Evolutionary conservation across 2,329 filamentous ascomycete genomes (phyloP).

Genomic region (Fusarium temperatum): DNA sequence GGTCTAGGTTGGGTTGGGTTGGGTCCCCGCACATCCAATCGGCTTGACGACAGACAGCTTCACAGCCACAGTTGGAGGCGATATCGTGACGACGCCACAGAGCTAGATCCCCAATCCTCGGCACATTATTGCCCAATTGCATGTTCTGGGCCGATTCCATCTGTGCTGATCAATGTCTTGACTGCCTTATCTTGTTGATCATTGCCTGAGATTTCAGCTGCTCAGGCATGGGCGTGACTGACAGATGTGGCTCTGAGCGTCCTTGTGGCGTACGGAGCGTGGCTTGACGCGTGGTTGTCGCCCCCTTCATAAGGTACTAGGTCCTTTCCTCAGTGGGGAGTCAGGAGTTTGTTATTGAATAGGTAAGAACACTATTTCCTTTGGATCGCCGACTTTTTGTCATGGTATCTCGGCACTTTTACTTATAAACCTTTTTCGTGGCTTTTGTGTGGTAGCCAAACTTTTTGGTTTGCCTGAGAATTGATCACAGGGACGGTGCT

Average conservation of each 20-base stretch:
- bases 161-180: background rate
- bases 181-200: conserved; percentile 30
- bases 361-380: background rate
- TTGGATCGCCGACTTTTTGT: background rate
- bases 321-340: background rate
- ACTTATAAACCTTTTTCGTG: background rate
- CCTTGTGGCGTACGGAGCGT: conserved; percentile 16
- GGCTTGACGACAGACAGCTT: background rate
- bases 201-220: background rate
- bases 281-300: conserved; percentile 34
- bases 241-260: background rate
- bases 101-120: conserved; percentile 11
- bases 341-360: background rate
- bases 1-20: background rate
- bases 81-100: conserved; percentile 25
- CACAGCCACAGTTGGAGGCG: conserved; percentile 33
- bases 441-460: background rate
- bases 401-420: background rate
- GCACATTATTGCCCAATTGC: background rate
- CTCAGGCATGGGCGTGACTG: background rate
- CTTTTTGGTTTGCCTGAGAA: background rate
- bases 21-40: conserved; percentile 3
- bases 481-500: background rate
- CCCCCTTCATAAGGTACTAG: background rate
- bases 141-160: conserved; percentile 1